Evolutionary conservation across 1,284 basidiomycete species (phyloP).

Genomic region (Pascua sp.): DNA sequence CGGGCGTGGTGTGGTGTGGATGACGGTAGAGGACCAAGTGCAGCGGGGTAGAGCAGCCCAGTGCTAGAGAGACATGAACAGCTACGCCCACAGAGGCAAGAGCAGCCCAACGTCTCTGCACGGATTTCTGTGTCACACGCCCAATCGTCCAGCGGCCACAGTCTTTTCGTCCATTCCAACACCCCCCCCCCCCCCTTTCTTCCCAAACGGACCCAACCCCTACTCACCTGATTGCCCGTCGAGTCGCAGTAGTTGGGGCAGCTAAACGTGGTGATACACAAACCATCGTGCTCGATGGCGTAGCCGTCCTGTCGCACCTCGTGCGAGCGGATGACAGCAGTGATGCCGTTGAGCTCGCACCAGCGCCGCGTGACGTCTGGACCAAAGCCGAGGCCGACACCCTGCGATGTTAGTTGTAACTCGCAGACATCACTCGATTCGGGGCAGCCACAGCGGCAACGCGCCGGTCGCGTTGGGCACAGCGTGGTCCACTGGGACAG

Average conservation of each 20-base stretch:
- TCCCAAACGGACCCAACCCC: not conserved
- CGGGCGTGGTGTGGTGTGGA: not conserved
- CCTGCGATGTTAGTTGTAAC: conserved; percentile 52
- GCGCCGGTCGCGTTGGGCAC: no score
- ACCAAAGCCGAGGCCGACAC: conserved; percentile 92
- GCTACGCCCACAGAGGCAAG: no score
- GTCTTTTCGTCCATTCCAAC: no score
- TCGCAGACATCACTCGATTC: conserved; percentile 1
- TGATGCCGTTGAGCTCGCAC: conserved; percentile 82
- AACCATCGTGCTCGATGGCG: conserved; percentile 57
- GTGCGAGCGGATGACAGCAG: conserved; percentile 89
- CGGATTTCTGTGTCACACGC: no score
- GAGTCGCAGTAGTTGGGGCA: conserved; percentile 51
- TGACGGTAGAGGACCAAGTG: not conserved
- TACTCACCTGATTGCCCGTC: conserved; percentile 50
- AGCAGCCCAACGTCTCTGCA: no score
- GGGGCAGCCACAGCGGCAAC: no score
- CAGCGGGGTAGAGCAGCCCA: not conserved
- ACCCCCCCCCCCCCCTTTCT: no score
- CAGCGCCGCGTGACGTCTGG: conserved; percentile 85
- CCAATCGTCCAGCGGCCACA: no score
- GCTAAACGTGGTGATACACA: conserved; percentile 51
- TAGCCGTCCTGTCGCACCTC: conserved; percentile 83
- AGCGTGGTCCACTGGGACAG: no score
- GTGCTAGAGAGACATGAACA: no score